Percentiles rank a stretch among this genome's conserved stretches.
These are phyloP conservation scores for Nemania sp. DNA, from an alignment of 2,329 filamentous ascomycete species.

Conservation along the genomic window DNA sequence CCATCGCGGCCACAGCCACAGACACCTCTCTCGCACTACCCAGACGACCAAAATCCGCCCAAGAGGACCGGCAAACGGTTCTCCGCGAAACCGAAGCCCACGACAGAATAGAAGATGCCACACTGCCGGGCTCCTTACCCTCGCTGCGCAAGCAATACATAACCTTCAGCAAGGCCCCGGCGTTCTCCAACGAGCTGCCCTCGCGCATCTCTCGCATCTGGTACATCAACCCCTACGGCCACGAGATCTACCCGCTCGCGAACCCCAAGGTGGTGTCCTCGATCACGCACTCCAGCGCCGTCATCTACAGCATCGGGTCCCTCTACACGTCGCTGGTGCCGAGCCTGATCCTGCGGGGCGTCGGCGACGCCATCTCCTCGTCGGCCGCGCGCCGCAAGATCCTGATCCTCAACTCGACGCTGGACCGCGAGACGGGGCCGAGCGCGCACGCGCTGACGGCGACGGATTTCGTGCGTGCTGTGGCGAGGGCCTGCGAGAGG, in stretches of 20 bases:
- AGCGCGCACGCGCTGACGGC: slow-evolving; percentile 68
- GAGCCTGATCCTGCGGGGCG: slow-evolving; percentile 75
- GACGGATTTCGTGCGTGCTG: slow-evolving; percentile 79
- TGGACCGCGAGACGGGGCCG: slow-evolving; percentile 87
- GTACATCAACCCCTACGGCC: slow-evolving; percentile 99
- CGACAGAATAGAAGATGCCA: slow-evolving; percentile 77
- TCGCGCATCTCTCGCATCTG: slow-evolving; percentile 80
- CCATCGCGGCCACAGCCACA: slow-evolving; percentile 20
- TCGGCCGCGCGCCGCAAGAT: slow-evolving; percentile 66
- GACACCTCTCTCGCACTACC: slow-evolving; percentile 29
- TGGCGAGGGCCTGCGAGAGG: slow-evolving; percentile 74
- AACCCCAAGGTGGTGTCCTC: slow-evolving; percentile 80
- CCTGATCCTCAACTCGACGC: slow-evolving; percentile 79
- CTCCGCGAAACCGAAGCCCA: slow-evolving; percentile 54
- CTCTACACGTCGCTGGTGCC: slow-evolving; percentile 90
- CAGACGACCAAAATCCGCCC: not conserved
- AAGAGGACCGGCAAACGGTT: slow-evolving; percentile 8
- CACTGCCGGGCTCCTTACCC: slow-evolving; percentile 79
- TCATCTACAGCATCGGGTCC: slow-evolving; percentile 93
- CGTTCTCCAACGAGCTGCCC: slow-evolving; percentile 63
- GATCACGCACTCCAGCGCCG: slow-evolving; percentile 64
- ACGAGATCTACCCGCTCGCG: slow-evolving; percentile 84
- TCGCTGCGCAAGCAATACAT: slow-evolving; percentile 82
- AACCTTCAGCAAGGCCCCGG: slow-evolving; percentile 68
- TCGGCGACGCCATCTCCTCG: slow-evolving; percentile 62